Percentiles rank a stretch among this genome's conserved stretches.
Conservation (phyloP, 2,329 filamentous ascomycete species). For the Trichoderma sp. region DNA sequence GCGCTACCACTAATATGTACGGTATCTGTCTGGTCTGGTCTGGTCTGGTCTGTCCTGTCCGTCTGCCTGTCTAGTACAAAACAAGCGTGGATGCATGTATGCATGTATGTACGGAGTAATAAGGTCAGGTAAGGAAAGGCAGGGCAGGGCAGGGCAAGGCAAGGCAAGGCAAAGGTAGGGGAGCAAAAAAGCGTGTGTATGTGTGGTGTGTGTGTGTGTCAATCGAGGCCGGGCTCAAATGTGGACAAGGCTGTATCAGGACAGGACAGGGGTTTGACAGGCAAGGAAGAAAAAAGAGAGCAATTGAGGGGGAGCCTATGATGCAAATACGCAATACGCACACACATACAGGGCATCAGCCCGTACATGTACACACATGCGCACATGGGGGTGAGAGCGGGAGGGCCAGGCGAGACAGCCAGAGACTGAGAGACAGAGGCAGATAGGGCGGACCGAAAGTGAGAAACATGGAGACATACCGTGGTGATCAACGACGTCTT, state of each 20-base stretch:
- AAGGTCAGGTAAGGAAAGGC: neutral
- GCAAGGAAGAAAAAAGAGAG: neutral
- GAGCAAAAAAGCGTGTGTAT: neutral
- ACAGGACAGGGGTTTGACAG: constrained; percentile 6
- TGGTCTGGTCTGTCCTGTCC: neutral
- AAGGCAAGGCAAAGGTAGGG: constrained; percentile 9
- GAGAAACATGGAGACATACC: constrained; percentile 40
- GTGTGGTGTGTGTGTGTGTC: constrained; percentile 6
- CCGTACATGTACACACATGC: neutral
- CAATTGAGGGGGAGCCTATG: neutral
- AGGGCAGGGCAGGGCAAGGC: neutral
- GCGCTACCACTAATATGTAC: neutral
- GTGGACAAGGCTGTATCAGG: constrained; percentile 20
- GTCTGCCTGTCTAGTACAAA: neutral
- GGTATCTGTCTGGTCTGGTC: neutral
- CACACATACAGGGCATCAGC: constrained; percentile 15
- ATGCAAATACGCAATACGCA: neutral
- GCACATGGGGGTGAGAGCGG: constrained; percentile 11
- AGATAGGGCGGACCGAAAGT: constrained; percentile 16
- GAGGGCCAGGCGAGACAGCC: constrained; percentile 14
- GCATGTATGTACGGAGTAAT: neutral
- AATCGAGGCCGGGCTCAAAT: constrained; percentile 18
- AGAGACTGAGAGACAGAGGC: neutral
- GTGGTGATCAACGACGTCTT: constrained; percentile 50
- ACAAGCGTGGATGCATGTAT: neutral